phyloP scores from a whole-genome alignment of 371 early-diverging fungal species.

The Mucor velutinosus region DNA sequence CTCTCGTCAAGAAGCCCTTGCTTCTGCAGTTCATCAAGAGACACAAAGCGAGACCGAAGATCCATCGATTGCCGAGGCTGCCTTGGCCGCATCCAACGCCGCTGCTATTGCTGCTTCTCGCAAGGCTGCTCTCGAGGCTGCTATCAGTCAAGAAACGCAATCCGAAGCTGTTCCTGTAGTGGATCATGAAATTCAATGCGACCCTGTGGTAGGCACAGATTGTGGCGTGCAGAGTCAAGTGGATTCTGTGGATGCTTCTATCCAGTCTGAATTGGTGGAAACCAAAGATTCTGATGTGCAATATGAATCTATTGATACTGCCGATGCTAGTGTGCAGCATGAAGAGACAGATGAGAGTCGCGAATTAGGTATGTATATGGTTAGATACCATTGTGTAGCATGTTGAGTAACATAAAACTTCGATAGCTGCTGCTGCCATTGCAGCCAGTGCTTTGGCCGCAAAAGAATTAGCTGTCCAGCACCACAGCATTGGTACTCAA shows the following conservation, averaged over 20 bases:
- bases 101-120: constrained; percentile 11
- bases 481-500: constrained; percentile 6
- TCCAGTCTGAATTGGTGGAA: constrained; percentile 1
- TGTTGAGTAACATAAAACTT: background rate
- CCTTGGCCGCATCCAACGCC: constrained; percentile 4
- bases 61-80: constrained; percentile 10
- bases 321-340: constrained; percentile 14
- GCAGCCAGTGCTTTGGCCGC: background rate
- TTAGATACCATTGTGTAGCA: background rate
- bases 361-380: background rate
- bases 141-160: constrained; percentile 8
- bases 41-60: constrained; percentile 2
- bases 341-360: background rate
- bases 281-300: constrained; percentile 7
- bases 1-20: background rate
- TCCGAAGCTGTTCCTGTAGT: background rate
- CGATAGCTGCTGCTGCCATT: background rate
- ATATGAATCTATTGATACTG: background rate
- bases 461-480: background rate
- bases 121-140: background rate
- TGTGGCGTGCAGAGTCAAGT: constrained; percentile 8
- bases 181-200: constrained; percentile 21
- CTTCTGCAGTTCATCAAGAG: constrained; percentile 5
- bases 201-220: background rate
- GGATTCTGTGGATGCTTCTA: constrained; percentile 11